phyloP scores from a whole-genome alignment of 805 yeast species.

The Suhomyces tanzawaensis region DNA sequence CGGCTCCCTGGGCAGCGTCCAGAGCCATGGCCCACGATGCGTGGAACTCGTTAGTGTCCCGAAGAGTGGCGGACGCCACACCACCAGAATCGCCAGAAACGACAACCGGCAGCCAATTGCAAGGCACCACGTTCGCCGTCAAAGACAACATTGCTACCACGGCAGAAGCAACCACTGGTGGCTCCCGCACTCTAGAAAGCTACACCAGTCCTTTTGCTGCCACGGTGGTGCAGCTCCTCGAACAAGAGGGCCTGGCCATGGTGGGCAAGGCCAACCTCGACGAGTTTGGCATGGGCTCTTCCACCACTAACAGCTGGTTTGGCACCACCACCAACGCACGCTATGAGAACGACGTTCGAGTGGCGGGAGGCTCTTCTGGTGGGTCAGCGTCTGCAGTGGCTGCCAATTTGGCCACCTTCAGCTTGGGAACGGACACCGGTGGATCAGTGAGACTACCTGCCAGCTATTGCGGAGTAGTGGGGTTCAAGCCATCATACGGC shows the following conservation, averaged over 20 bases:
- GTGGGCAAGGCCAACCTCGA: conserved; percentile 90
- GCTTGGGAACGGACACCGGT: conserved; percentile 96
- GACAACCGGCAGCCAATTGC: too few relatives aligned
- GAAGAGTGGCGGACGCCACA: not conserved
- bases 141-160: conserved; percentile 79
- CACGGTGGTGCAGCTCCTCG: conserved; percentile 60
- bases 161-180: conserved; percentile 72
- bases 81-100: not conserved
- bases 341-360: conserved; percentile 22
- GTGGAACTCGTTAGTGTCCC: conserved; percentile 2
- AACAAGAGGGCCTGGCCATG: conserved; percentile 47
- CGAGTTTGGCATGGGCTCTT: conserved; percentile 97
- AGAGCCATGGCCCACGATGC: too few relatives aligned
- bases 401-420: conserved; percentile 62
- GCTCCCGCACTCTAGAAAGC: conserved; percentile 57
- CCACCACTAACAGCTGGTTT: conserved; percentile 51
- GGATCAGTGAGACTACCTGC: conserved; percentile 95
- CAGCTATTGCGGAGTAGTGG: conserved; percentile 76
- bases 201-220: conserved; percentile 81
- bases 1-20: too few relatives aligned
- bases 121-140: conserved; percentile 22
- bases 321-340: conserved; percentile 60
- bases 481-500: conserved; percentile 94
- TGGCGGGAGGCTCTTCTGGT: conserved; percentile 92
- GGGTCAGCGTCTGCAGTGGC: conserved; percentile 95